Conservation (phyloP, 768 basidiomycete genomes). For the Suillus variegatus region DNA sequence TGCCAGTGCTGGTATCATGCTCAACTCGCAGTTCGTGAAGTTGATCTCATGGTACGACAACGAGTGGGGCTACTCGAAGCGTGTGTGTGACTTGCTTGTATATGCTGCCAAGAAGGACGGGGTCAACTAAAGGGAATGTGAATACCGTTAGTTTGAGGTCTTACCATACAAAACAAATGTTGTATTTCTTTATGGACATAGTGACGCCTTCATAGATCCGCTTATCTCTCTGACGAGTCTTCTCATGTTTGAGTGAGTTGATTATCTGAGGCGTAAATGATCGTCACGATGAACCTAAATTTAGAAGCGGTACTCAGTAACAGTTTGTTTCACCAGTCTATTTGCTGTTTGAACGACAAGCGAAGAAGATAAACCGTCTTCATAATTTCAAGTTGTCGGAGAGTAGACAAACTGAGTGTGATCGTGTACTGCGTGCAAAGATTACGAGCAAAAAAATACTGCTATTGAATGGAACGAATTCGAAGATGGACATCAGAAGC, state of each 20-base stretch:
- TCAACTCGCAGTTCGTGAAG: constrained; percentile 95
- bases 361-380: too few relatives aligned
- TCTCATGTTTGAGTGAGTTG: not conserved
- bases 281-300: too few relatives aligned
- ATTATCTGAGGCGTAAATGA: not conserved
- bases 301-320: too few relatives aligned
- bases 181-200: not conserved
- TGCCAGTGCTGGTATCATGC: constrained; percentile 87
- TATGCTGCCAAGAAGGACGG: constrained; percentile 78
- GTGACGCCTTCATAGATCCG: not conserved
- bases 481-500: too few relatives aligned
- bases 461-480: too few relatives aligned
- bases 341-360: too few relatives aligned
- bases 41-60: constrained; percentile 96
- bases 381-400: too few relatives aligned
- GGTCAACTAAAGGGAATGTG: not conserved
- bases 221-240: not conserved
- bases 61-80: constrained; percentile 92
- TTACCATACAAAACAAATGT: constrained; percentile 2
- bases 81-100: constrained; percentile 87
- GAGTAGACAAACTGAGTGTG: too few relatives aligned
- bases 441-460: too few relatives aligned
- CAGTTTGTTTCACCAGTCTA: too few relatives aligned
- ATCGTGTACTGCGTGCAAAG: too few relatives aligned
- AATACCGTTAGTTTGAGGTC: not conserved